phyloP scores from a whole-genome alignment of 139 green algal genomes.

The Chlorella vulgaris region DNA sequence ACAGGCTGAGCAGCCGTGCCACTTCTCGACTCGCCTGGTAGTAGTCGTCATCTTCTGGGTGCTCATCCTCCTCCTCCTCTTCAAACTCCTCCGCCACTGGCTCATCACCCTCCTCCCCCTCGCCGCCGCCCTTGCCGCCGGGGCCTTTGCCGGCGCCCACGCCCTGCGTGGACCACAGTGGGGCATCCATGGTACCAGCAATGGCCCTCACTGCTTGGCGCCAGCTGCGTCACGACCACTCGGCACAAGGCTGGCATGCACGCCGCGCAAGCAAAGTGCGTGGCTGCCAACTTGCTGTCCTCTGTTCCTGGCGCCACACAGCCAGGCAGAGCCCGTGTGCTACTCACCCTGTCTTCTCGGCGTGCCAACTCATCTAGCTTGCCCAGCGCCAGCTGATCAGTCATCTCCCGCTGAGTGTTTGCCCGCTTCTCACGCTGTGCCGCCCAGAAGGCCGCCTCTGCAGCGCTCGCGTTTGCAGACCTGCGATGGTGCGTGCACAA shows the following conservation, averaged over 20 bases:
- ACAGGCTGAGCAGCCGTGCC: too few relatives aligned
- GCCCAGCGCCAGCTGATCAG: not conserved
- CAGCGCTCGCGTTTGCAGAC: not conserved
- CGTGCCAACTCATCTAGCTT: conserved; percentile 27
- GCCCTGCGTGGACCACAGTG: not conserved
- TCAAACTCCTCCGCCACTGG: conserved; percentile 9
- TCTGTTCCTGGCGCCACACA: too few relatives aligned
- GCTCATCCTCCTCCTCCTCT: conserved; percentile 32
- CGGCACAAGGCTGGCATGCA: too few relatives aligned
- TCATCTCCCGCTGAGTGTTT: not conserved
- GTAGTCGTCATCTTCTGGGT: conserved; percentile 30
- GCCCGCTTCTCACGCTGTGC: not conserved
- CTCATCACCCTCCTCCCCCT: conserved; percentile 13
- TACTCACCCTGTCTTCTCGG: conserved; percentile 11
- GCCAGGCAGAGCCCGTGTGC: too few relatives aligned
- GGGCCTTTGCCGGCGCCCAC: not conserved
- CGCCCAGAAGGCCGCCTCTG: conserved; percentile 19
- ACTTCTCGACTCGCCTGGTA: conserved; percentile 24
- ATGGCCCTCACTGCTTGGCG: not conserved
- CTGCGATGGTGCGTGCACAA: not conserved
- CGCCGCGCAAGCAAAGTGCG: not conserved
- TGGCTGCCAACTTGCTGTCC: too few relatives aligned
- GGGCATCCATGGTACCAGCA: not conserved
- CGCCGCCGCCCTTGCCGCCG: not conserved
- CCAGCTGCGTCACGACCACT: not conserved